These are phyloP conservation scores for Boletus semigastroideus DNA, from an alignment of 1,284 basidiomycete genomes.

Conservation along the genomic window DNA sequence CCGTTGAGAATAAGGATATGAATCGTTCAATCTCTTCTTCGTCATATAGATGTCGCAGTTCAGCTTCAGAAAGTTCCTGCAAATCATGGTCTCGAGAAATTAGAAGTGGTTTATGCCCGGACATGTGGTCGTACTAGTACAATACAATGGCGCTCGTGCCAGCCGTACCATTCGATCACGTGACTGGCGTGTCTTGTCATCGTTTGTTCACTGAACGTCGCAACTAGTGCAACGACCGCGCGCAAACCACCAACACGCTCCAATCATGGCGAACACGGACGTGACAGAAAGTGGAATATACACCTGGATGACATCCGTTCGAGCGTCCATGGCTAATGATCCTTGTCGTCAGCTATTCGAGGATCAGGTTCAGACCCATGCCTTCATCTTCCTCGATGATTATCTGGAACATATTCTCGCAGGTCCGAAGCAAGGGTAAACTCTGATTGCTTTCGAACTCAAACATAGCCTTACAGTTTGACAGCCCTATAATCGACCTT, in stretches of 20 bases:
- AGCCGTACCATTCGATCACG: constrained; percentile 27
- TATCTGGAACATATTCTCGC: constrained; percentile 72
- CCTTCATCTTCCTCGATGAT: constrained; percentile 74
- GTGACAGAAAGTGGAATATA: constrained; percentile 37
- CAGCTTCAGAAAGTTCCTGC: constrained; percentile 32
- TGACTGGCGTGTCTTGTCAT: constrained; percentile 30
- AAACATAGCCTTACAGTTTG: constrained; percentile 1
- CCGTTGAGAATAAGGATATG: constrained; percentile 54
- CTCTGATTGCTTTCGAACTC: not conserved
- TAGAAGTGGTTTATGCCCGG: constrained; percentile 2
- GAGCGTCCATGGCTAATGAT: constrained; percentile 68
- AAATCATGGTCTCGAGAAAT: constrained; percentile 3
- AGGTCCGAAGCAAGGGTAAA: constrained; percentile 62
- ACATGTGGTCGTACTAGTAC: no score
- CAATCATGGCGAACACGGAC: constrained; percentile 15
- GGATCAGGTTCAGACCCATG: constrained; percentile 70
- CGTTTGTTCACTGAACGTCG: no score
- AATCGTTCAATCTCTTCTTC: constrained; percentile 63
- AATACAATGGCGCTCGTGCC: no score
- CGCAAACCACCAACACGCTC: not conserved
- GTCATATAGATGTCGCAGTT: constrained; percentile 58
- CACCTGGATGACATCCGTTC: constrained; percentile 66
- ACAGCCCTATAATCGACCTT: constrained; percentile 72
- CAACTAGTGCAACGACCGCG: not conserved
- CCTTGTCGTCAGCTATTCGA: constrained; percentile 66